Percentiles rank a stretch among this genome's conserved stretches.
phyloP scores from a whole-genome alignment of 331 rosid species.

The Quercus lobata region DNA sequence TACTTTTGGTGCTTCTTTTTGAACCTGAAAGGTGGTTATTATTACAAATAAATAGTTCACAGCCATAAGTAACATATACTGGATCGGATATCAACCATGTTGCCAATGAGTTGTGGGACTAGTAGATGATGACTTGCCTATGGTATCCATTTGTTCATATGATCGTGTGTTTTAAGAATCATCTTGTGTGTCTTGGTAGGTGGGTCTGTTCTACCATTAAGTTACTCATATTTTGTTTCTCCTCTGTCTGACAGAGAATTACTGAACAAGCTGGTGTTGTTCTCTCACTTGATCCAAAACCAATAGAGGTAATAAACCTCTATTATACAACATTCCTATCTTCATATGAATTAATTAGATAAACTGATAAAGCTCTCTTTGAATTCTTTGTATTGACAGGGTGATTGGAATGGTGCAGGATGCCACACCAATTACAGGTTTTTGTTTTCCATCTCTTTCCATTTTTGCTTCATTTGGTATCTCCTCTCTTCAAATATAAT shows the following conservation, averaged over 20 bases:
- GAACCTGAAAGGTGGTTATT: neutral
- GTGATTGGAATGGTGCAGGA: slow-evolving; percentile 99
- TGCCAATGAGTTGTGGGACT: neutral
- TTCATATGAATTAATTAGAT: neutral
- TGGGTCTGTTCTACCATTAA: neutral
- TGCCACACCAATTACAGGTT: slow-evolving; percentile 98
- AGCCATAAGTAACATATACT: neutral
- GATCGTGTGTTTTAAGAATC: neutral
- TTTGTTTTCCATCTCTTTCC: neutral
- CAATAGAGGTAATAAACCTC: slow-evolving; percentile 65
- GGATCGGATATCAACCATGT: neutral
- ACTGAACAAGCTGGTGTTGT: slow-evolving; percentile 99
- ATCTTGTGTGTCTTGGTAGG: neutral
- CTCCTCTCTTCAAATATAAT: neutral
- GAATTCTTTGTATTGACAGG: slow-evolving; percentile 43
- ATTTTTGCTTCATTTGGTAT: neutral
- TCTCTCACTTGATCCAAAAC: slow-evolving; percentile 96
- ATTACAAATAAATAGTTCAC: neutral
- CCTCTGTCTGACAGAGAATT: slow-evolving; percentile 65
- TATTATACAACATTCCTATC: neutral
- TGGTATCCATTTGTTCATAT: neutral
- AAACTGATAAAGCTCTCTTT: slow-evolving; percentile 14
- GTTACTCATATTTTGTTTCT: slow-evolving; percentile 11
- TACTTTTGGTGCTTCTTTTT: neutral
- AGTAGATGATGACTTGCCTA: neutral